phyloP scores from a whole-genome alignment of 352 stramenopile species.

The Heterotrichella gracilis region DNA sequence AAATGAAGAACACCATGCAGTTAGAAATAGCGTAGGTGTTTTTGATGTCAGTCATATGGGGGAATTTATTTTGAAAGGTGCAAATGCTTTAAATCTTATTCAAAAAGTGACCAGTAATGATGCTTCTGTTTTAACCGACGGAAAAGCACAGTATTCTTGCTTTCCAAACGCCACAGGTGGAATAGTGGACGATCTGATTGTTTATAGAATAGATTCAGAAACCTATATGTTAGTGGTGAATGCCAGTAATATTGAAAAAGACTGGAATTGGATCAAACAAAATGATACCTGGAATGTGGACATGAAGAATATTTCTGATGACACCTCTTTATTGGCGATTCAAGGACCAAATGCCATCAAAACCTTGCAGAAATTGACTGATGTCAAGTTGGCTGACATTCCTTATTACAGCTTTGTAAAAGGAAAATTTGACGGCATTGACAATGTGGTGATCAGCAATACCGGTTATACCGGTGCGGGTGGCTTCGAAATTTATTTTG shows the following conservation, averaged over 20 bases:
- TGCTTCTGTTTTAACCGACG: neutral
- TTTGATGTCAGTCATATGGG: neutral
- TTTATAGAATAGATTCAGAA: neutral
- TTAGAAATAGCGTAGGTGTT: neutral
- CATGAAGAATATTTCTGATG: neutral
- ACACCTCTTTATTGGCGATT: neutral
- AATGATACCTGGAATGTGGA: neutral
- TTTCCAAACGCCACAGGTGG: neutral
- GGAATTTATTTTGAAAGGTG: neutral
- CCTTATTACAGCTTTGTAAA: slow-evolving; percentile 1
- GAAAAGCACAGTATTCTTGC: neutral
- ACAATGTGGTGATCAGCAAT: neutral
- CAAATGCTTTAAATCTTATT: neutral
- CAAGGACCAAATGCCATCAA: neutral
- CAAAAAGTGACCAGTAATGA: neutral
- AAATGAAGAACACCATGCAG: neutral
- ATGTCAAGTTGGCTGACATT: neutral
- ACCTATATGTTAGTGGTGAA: neutral
- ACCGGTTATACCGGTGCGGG: neutral
- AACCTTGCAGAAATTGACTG: neutral
- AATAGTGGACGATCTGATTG: neutral
- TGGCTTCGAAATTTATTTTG: neutral
- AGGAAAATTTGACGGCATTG: neutral
- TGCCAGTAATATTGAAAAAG: neutral
- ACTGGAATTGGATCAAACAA: neutral